Conservation (phyloP, 495 filamentous ascomycete genomes). For the Podospora pseudoanserina region DNA sequence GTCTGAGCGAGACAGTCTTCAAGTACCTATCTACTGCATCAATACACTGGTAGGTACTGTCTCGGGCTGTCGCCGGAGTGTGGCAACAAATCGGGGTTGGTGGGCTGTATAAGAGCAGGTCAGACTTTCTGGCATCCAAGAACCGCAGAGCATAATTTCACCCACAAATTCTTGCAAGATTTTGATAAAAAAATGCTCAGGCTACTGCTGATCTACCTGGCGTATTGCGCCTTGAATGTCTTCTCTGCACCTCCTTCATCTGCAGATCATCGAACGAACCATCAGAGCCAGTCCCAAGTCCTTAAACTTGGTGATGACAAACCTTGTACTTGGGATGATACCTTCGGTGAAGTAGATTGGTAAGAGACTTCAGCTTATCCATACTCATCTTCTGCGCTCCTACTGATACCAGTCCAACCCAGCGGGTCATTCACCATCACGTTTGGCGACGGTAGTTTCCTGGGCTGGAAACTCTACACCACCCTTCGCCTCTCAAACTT, state of each 20-base stretch:
- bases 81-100: too few species aligned
- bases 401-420: neutral
- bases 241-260: neutral
- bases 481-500: conserved; percentile 2
- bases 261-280: neutral
- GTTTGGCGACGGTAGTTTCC: neutral
- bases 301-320: neutral
- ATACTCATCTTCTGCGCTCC: neutral
- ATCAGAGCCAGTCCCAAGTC: neutral
- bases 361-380: neutral
- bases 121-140: neutral
- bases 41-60: too few species aligned
- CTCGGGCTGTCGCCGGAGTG: too few species aligned
- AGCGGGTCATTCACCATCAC: neutral
- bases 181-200: neutral
- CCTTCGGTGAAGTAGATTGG: neutral
- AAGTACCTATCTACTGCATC: too few species aligned
- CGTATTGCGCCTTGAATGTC: neutral
- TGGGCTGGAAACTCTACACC: neutral
- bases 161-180: neutral
- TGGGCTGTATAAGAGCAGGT: too few species aligned
- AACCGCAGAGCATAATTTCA: neutral
- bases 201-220: neutral
- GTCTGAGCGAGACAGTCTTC: too few species aligned
- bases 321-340: neutral